Evolutionary conservation across 192 early-diverging fungal species (phyloP).

Genomic region (Piromyces sp.): DNA sequence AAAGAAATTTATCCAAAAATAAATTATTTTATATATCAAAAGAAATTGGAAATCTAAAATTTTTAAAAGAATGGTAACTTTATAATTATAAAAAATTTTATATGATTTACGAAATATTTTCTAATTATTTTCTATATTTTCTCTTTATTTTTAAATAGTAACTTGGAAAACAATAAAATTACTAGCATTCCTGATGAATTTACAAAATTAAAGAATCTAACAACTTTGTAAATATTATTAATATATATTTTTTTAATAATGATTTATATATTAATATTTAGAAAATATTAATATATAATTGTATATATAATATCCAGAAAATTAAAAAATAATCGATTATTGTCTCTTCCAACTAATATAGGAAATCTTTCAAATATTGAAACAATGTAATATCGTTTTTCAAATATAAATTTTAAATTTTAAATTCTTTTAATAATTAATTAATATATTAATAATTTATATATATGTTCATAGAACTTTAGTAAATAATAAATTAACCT

Average conservation of each 20-base stretch:
- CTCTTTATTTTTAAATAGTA: neutral
- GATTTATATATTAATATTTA: too few relatives aligned
- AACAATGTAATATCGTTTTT: neutral
- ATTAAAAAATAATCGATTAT: neutral
- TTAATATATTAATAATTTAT: too few relatives aligned
- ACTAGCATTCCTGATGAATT: neutral
- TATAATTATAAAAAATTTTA: too few relatives aligned
- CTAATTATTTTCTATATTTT: too few relatives aligned
- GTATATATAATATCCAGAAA: too few relatives aligned
- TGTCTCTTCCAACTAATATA: neutral
- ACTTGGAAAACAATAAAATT: neutral
- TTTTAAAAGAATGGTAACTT: neutral
- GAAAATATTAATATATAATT: too few relatives aligned
- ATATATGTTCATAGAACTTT: neutral
- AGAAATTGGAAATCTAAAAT: neutral
- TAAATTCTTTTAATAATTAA: too few relatives aligned
- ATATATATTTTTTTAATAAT: too few relatives aligned
- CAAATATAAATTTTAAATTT: too few relatives aligned
- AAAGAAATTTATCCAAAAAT: neutral
- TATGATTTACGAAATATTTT: too few relatives aligned
- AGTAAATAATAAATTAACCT: neutral
- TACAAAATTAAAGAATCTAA: neutral
- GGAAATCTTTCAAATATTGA: neutral
- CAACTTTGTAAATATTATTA: neutral
- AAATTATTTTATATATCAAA: neutral